Evolutionary conservation across 2,329 filamentous ascomycete species (phyloP).

Genomic region (Botryosphaeria dothidea): DNA sequence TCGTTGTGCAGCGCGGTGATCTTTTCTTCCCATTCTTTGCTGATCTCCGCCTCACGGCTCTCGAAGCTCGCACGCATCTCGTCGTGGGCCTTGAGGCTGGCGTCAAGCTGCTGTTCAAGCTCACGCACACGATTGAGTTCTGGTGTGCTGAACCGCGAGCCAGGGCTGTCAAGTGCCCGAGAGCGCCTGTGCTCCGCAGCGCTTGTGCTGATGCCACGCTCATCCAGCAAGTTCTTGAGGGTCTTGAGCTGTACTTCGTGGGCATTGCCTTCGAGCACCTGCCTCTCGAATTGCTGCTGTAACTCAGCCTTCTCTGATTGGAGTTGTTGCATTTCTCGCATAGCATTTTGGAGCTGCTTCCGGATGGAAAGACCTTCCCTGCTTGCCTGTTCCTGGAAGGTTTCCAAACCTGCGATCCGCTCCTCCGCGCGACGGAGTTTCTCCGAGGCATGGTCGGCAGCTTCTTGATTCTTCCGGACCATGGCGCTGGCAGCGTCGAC

Average conservation of each 20-base stretch:
- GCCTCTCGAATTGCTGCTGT: slow-evolving; percentile 77
- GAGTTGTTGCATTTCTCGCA: slow-evolving; percentile 81
- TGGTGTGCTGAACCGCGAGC: slow-evolving; percentile 72
- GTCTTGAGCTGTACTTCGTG: slow-evolving; percentile 89
- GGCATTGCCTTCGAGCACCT: slow-evolving; percentile 92
- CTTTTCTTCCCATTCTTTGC: slow-evolving; percentile 87
- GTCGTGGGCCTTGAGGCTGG: slow-evolving; percentile 76
- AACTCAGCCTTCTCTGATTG: slow-evolving; percentile 80
- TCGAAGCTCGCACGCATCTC: slow-evolving; percentile 80
- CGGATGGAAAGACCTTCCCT: slow-evolving; percentile 87
- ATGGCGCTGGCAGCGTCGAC: slow-evolving; percentile 74
- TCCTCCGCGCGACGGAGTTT: slow-evolving; percentile 92
- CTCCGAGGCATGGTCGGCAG: slow-evolving; percentile 83
- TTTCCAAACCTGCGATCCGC: slow-evolving; percentile 91
- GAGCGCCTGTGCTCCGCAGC: slow-evolving; percentile 71
- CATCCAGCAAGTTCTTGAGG: slow-evolving; percentile 86
- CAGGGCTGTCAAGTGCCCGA: slow-evolving; percentile 71
- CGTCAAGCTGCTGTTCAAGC: slow-evolving; percentile 83
- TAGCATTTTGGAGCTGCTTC: slow-evolving; percentile 80
- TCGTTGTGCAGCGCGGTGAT: slow-evolving; percentile 92
- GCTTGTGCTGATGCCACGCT: slow-evolving; percentile 73
- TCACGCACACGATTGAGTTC: slow-evolving; percentile 79
- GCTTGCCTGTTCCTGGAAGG: slow-evolving; percentile 96
- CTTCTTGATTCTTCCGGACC: slow-evolving; percentile 84
- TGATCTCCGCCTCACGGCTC: slow-evolving; percentile 80